Conservation (phyloP, 495 filamentous ascomycete genomes). For the Penicillium lividum region DNA sequence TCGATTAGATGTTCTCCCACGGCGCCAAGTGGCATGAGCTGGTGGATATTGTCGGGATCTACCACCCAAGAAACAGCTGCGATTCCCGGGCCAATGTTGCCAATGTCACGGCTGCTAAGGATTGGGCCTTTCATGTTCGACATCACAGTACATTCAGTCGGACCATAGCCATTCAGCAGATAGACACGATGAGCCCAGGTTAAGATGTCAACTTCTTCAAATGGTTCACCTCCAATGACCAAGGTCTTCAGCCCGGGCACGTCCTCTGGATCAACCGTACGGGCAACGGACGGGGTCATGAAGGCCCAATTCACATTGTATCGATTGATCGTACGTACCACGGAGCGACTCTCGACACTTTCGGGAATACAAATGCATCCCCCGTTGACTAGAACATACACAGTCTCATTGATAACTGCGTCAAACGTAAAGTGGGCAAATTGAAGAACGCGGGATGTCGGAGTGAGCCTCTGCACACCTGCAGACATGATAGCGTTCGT, state of each 20-base stretch:
- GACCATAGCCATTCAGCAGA: slow-evolving; percentile 30
- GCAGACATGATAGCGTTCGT: neutral
- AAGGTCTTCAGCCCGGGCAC: slow-evolving; percentile 25
- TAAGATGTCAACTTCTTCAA: slow-evolving; percentile 22
- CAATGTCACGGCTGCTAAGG: slow-evolving; percentile 9
- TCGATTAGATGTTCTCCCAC: slow-evolving; percentile 50
- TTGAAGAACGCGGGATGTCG: neutral
- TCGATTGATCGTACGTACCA: slow-evolving; percentile 32
- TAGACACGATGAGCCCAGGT: slow-evolving; percentile 19
- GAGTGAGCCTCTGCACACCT: neutral
- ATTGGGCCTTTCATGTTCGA: slow-evolving; percentile 17
- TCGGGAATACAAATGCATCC: slow-evolving; percentile 26
- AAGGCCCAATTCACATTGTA: slow-evolving; percentile 21
- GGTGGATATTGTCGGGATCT: slow-evolving; percentile 28
- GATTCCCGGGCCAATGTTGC: slow-evolving; percentile 29
- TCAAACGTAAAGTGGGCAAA: slow-evolving; percentile 26
- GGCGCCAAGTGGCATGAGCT: slow-evolving; percentile 41
- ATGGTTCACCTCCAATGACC: slow-evolving; percentile 28
- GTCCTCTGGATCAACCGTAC: slow-evolving; percentile 21
- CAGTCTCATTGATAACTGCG: slow-evolving; percentile 16
- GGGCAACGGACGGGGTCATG: slow-evolving; percentile 34
- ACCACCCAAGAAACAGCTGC: slow-evolving; percentile 22
- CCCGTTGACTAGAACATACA: slow-evolving; percentile 18
- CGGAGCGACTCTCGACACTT: slow-evolving; percentile 14
- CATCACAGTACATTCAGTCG: slow-evolving; percentile 27